Conservation (phyloP, 2,329 filamentous ascomycete species). For the Neurospora sp. region DNA sequence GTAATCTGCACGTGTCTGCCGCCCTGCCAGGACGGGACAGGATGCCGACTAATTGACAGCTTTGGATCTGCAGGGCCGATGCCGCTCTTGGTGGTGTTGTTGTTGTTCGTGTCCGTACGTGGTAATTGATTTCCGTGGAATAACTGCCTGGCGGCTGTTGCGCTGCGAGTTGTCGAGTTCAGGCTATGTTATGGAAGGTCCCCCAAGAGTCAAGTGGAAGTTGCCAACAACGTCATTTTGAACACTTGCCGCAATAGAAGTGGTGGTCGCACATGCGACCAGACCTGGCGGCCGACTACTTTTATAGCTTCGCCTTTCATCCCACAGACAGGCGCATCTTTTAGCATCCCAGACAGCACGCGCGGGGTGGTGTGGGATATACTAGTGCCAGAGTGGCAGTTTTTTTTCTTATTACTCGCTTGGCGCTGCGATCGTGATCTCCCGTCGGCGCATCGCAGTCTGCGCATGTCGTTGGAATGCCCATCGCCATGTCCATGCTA, state of each 20-base stretch:
- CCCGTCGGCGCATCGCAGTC: not conserved
- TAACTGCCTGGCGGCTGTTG: not conserved
- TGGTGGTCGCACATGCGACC: not conserved
- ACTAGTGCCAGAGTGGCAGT: not conserved
- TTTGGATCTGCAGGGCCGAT: not conserved
- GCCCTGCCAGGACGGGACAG: not conserved
- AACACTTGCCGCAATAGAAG: not conserved
- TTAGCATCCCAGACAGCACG: not conserved
- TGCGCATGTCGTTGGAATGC: not conserved
- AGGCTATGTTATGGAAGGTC: not conserved
- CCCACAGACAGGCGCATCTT: not conserved
- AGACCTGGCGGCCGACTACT: not conserved
- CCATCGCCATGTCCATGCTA: not conserved
- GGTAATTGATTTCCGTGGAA: not conserved
- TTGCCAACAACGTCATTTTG: not conserved
- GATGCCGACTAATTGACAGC: not conserved
- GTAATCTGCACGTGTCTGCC: not conserved
- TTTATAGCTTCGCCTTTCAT: not conserved
- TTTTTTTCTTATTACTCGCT: not conserved
- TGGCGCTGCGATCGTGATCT: not conserved
- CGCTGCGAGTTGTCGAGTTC: not conserved
- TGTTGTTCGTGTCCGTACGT: not conserved
- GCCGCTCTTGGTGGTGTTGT: not conserved
- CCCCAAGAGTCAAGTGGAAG: not conserved
- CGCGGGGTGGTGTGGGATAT: not conserved